phyloP scores from a whole-genome alignment of 2,329 filamentous ascomycete genomes.

The Neocatenulostroma microsporum region DNA sequence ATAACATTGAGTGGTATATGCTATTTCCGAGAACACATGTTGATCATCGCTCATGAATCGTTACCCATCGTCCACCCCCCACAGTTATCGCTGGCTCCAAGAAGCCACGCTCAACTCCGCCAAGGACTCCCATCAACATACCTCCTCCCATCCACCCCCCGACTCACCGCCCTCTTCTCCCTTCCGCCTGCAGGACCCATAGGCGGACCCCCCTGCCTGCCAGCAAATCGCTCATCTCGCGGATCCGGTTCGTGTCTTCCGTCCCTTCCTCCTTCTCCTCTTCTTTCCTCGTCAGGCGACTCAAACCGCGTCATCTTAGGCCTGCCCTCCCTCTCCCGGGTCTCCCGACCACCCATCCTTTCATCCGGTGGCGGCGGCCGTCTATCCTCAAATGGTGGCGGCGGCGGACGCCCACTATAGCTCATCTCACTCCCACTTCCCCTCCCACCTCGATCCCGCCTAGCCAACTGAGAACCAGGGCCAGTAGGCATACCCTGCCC shows the following conservation, averaged over 20 bases:
- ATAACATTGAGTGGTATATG: no score
- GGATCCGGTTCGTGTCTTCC: not conserved
- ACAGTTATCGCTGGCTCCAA: no score
- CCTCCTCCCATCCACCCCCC: slow-evolving; percentile 17
- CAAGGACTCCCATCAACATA: slow-evolving; percentile 14
- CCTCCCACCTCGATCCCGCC: slow-evolving; percentile 9
- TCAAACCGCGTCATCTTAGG: slow-evolving; percentile 19
- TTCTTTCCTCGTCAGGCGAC: not conserved
- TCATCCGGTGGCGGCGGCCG: no score
- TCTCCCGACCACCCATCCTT: no score
- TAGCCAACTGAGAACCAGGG: not conserved
- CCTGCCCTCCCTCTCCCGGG: slow-evolving; percentile 10
- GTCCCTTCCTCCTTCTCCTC: not conserved
- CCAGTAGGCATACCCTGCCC: not conserved
- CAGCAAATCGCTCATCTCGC: not conserved
- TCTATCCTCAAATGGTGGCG: slow-evolving; percentile 4
- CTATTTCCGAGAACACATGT: no score
- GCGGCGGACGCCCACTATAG: slow-evolving; percentile 9
- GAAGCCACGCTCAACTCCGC: no score
- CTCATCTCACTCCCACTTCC: slow-evolving; percentile 11
- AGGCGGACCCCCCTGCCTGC: no score
- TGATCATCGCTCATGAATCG: no score
- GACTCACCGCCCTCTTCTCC: slow-evolving; percentile 5
- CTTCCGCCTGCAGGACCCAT: slow-evolving; percentile 2
- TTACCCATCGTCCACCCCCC: no score